Base-by-base conservation (phyloP, 2,329 filamentous ascomycete genomes). In the Xylaria multiplex region DNA sequence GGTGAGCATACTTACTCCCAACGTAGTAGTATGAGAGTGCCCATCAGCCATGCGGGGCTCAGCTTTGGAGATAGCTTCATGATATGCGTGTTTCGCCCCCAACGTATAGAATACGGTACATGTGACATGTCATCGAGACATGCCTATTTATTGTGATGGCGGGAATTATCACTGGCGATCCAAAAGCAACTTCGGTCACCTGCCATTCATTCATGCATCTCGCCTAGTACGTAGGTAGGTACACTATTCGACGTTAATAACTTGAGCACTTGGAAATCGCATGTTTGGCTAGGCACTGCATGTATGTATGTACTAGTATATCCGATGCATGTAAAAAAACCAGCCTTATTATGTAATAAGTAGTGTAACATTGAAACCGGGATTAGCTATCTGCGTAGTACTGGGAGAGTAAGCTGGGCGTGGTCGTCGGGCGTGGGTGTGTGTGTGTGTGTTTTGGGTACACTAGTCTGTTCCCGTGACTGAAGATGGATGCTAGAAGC, bases 401-500 rank as follows among this genome's bases (percentile, higher is more conserved):
- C 27, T 27, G 27, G 27, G 27, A 27, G 27, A 27, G 27, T 27
- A 27, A 27, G 27, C 27, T 27, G 27, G 27, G 27, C 27, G 27
- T 27, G 2, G 27, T 27, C 5, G 27, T 27, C 5, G 27, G 27
- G 27, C 27, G 27, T 27, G 27, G 27, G 27, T 27, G 27, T 27
- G 27, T 27, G 27, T 27, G 27, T 27, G 27, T 27, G 27, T 27
- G 27, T 27, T 4, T n/a, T 9, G 32, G 14, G 22, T 11, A 32
- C 30, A 27, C 27, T 27, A 27, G 3, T 5, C 11, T 27, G 19
- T 13, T 37, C 59, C 43, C 52, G 59, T 62, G 59, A 62, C 52
- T 30, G 52, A 43, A 50, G 22, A 32, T 14, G 16, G 24, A 54
- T 54, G 59, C 59, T 8, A 55, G 59, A 14, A 40, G 42, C 59